Conservation (phyloP, 495 filamentous ascomycete species). For the Penicillium paradoxum region DNA sequence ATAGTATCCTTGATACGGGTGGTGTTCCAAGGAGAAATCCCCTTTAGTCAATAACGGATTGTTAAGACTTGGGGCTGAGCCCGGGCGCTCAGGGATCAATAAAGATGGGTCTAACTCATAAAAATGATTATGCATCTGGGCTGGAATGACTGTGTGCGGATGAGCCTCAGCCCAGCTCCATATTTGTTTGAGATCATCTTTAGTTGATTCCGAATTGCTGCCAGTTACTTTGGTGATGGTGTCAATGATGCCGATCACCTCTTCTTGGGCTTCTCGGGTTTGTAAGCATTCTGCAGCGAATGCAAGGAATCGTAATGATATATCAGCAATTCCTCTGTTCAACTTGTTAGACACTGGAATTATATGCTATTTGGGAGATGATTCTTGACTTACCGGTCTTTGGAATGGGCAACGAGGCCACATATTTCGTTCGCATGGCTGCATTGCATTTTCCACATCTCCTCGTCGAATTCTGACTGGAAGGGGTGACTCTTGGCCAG, state of each 20-base stretch:
- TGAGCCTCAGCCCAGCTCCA: slow-evolving; percentile 67
- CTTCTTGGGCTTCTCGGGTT: slow-evolving; percentile 68
- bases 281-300: slow-evolving; percentile 74
- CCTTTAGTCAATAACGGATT: slow-evolving; percentile 64
- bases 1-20: slow-evolving; percentile 70
- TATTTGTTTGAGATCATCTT: slow-evolving; percentile 60
- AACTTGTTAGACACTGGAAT: background rate
- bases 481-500: slow-evolving; percentile 77
- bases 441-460: slow-evolving; percentile 64
- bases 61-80: slow-evolving; percentile 44
- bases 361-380: too few species aligned
- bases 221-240: slow-evolving; percentile 71
- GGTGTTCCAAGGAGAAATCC: slow-evolving; percentile 67
- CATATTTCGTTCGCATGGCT: slow-evolving; percentile 77
- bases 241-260: slow-evolving; percentile 73
- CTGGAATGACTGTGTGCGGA: slow-evolving; percentile 20
- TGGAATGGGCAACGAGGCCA: slow-evolving; percentile 79
- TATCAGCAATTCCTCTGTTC: slow-evolving; percentile 61
- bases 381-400: slow-evolving; percentile 54
- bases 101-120: slow-evolving; percentile 21
- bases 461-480: slow-evolving; percentile 44
- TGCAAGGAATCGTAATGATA: slow-evolving; percentile 71
- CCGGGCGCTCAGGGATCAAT: slow-evolving; percentile 18
- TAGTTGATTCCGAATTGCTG: slow-evolving; percentile 67
- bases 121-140: slow-evolving; percentile 20